Evolutionary conservation across 208 protist species (phyloP).

Genomic region (Leishmania braziliensis): DNA sequence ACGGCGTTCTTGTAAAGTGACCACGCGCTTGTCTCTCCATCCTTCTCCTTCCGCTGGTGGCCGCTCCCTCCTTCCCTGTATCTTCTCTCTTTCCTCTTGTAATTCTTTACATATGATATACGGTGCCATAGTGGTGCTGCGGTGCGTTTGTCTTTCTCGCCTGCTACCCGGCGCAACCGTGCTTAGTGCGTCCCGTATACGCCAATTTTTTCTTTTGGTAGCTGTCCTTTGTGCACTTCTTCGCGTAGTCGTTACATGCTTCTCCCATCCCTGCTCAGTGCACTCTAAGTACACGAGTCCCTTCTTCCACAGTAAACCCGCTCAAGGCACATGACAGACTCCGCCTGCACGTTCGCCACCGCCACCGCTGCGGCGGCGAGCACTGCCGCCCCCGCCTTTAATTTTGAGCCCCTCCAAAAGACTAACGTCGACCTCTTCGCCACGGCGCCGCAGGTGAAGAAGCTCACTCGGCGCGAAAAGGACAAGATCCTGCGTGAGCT

Average conservation of each 20-base stretch:
- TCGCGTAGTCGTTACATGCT: background rate
- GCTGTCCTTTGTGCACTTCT: background rate
- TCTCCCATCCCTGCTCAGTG: background rate
- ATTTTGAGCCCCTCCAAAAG: slow-evolving; percentile 73
- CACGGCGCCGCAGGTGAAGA: slow-evolving; percentile 81
- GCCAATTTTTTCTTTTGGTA: background rate
- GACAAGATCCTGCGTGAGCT: slow-evolving; percentile 45
- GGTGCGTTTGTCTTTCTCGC: background rate
- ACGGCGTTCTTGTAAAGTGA: background rate
- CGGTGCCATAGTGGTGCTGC: background rate
- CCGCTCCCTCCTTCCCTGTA: background rate
- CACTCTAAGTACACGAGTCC: too few relatives aligned
- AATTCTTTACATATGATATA: background rate
- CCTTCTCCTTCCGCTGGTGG: background rate
- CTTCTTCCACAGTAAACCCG: background rate
- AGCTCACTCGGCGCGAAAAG: slow-evolving; percentile 80
- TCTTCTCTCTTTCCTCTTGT: background rate
- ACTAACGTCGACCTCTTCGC: slow-evolving; percentile 83
- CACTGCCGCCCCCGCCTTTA: slow-evolving; percentile 27
- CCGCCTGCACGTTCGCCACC: background rate
- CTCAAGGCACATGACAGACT: slow-evolving; percentile 5
- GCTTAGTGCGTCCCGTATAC: background rate
- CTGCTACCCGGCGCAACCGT: background rate
- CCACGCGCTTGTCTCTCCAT: background rate
- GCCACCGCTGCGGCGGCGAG: background rate